Evolutionary conservation across 2,329 filamentous ascomycete genomes (phyloP).

Genomic region (Phialemoniopsis sp.): DNA sequence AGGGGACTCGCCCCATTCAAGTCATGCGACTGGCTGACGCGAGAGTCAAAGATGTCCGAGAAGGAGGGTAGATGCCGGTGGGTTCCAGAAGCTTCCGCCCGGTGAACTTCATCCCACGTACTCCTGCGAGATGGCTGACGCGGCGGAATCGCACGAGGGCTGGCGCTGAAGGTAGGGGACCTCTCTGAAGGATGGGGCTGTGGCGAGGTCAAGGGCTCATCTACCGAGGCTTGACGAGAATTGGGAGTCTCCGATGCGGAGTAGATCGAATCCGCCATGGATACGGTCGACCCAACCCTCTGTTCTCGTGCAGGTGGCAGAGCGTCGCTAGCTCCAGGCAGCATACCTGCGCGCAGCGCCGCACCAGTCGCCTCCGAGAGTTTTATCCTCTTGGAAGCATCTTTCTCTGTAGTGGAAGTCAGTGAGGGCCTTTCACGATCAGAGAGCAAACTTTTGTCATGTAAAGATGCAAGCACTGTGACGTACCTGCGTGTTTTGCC

Average conservation of each 20-base stretch:
- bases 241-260: conserved; percentile 30
- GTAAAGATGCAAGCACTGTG: conserved; percentile 48
- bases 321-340: neutral
- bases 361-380: conserved; percentile 29
- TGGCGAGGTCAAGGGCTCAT: conserved; percentile 41
- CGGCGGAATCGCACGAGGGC: conserved; percentile 11
- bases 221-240: conserved; percentile 29
- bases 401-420: conserved; percentile 34
- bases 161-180: conserved; percentile 19
- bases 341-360: conserved; percentile 4
- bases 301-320: conserved; percentile 38
- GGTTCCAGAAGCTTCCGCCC: conserved; percentile 5
- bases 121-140: conserved; percentile 16
- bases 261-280: conserved; percentile 38
- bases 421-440: no score
- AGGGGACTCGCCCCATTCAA: conserved; percentile 5
- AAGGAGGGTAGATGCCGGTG: conserved; percentile 39
- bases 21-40: conserved; percentile 12
- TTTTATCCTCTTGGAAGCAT: conserved; percentile 45
- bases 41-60: conserved; percentile 41
- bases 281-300: conserved; percentile 42
- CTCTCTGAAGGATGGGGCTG: conserved; percentile 16
- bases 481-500: conserved; percentile 59
- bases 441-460: no score
- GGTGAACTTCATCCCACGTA: no score